These are phyloP conservation scores for Chlamydomonas incerta DNA, from an alignment of 139 green algal genomes.

Conservation along the genomic window DNA sequence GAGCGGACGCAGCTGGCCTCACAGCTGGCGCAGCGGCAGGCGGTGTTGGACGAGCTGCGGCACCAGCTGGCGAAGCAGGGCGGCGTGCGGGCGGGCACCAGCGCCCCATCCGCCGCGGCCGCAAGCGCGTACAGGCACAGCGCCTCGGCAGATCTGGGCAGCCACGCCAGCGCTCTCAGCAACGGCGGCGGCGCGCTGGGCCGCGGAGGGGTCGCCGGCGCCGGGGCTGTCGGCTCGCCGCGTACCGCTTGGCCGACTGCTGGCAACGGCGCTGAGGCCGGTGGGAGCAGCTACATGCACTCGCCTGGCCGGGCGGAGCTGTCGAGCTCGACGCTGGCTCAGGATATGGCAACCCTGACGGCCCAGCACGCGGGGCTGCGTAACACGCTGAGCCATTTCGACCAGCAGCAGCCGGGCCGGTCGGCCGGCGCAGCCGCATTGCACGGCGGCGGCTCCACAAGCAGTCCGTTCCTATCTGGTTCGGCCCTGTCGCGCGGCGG, in stretches of 20 bases:
- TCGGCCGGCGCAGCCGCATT: too few relatives aligned
- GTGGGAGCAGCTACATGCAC: neutral
- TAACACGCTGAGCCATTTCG: neutral
- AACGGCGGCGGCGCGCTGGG: too few relatives aligned
- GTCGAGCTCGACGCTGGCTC: neutral
- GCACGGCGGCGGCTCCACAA: too few relatives aligned
- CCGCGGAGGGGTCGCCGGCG: too few relatives aligned
- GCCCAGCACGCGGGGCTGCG: conserved; percentile 26
- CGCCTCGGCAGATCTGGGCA: too few relatives aligned
- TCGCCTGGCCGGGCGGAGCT: neutral
- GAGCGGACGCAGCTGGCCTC: neutral
- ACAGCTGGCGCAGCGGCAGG: conserved; percentile 19
- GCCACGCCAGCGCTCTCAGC: too few relatives aligned
- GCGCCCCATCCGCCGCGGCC: neutral
- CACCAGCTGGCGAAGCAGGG: neutral
- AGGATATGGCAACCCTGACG: conserved; percentile 22
- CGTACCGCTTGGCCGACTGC: too few relatives aligned
- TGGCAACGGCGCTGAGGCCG: too few relatives aligned
- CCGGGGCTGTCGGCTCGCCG: neutral
- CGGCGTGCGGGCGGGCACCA: neutral
- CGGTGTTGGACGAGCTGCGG: conserved; percentile 23
- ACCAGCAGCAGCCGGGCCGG: neutral
- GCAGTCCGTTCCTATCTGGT: too few relatives aligned
- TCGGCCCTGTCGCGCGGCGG: too few relatives aligned
- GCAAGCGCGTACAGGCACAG: neutral